Conservation (phyloP, 2,329 filamentous ascomycete genomes). For the Aspergillus sp. region DNA sequence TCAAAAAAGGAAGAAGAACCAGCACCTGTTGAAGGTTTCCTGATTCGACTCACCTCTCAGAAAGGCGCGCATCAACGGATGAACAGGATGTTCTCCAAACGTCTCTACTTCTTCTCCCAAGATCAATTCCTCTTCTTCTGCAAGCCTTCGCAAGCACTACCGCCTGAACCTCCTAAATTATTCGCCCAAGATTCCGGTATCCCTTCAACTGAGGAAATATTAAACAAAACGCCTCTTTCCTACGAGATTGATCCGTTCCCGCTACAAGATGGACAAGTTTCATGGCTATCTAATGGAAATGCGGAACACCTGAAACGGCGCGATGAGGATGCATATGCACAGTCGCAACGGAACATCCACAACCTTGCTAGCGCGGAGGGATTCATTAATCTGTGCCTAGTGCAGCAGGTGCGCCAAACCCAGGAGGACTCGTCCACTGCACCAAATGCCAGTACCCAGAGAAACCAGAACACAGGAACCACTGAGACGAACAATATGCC, state of each 20-base stretch:
- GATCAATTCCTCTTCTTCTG: conserved; percentile 65
- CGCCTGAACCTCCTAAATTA: conserved; percentile 59
- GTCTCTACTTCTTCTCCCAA: conserved; percentile 64
- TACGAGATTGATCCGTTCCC: conserved; percentile 64
- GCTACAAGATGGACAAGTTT: conserved; percentile 52
- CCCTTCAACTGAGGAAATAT: conserved; percentile 56
- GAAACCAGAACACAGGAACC: conserved; percentile 49
- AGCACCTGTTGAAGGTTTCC: conserved; percentile 63
- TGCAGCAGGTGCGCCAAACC: conserved; percentile 58
- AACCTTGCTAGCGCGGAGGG: conserved; percentile 62
- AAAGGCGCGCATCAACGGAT: conserved; percentile 58
- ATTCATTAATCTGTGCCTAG: conserved; percentile 61
- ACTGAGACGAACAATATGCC: conserved; percentile 41
- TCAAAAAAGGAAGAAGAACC: conserved; percentile 54
- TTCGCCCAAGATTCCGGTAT: conserved; percentile 46
- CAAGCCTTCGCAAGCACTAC: conserved; percentile 58
- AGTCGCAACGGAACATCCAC: conserved; percentile 58
- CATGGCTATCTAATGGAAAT: conserved; percentile 56
- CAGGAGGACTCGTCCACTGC: conserved; percentile 55
- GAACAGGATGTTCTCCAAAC: conserved; percentile 64
- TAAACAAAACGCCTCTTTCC: conserved; percentile 58
- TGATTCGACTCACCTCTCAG: conserved; percentile 65
- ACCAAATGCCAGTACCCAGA: conserved; percentile 51
- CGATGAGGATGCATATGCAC: conserved; percentile 60
- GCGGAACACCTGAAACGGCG: conserved; percentile 48